Evolutionary conservation across 2,329 filamentous ascomycete genomes (phyloP), one percentile per base, ranked within the genome.

Genomic region (Metarhizium anisopliae): DNA sequence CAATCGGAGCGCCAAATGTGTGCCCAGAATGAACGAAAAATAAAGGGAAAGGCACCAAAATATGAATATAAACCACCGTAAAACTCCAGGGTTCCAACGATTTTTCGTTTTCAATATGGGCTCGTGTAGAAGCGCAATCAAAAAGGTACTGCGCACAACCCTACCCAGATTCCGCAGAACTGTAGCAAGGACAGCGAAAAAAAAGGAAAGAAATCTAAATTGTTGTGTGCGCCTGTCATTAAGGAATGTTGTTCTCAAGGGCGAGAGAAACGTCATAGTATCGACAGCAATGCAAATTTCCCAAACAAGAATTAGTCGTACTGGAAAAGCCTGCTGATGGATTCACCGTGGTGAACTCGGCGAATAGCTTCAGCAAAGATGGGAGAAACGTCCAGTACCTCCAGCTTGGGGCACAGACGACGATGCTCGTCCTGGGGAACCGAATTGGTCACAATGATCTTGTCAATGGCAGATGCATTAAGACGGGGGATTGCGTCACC

Each of bases 281-380:
- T 40, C 38, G 53, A 18, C 47, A 8, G n/a, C 30, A 14, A 11
- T 25, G 43, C 32, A 30, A 30, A 42, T 8, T 25, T n/a, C 6
- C 25, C 13, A 13, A 18, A 14, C 25, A 16, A 38, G 13, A 11
- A 13, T 61, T 50, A 67, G 61, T 61, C 59, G 57, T 71, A 69
- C 63, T 73, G 70, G 61, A 99, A 99, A 53, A 99, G 80, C 59
- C 94, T 90, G 70, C 91, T 96, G 74, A 99, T 96, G 67, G 90
- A 96, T 76, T 99, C 94, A 66, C 94, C 94, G 71, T 97, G 92
- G 73, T 99, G 94, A 57, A 97, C 93, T 60, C 94, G 85, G 60
- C 94, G 88, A 64, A 97, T 96, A 52, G 94, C 90, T 80, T 97
- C 93, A 58, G 90, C 92, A 70, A 97, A 96, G 57, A 96, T 86